Percentiles rank a stretch among this genome's conserved stretches.
Evolutionary conservation across 768 basidiomycete species (phyloP).

Genomic region (Galerina marginata): DNA sequence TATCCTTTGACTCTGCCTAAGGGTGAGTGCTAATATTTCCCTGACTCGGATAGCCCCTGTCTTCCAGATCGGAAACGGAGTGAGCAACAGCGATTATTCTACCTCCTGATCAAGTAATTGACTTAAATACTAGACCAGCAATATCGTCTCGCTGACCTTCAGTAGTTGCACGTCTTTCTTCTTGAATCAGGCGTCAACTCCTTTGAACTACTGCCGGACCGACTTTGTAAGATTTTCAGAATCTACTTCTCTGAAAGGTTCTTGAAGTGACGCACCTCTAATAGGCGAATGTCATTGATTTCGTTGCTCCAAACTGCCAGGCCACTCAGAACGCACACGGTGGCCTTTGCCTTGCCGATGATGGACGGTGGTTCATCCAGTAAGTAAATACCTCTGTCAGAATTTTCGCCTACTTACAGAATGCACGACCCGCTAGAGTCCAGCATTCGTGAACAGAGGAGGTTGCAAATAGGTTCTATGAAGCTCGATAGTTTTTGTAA

Average conservation of each 20-base stretch:
- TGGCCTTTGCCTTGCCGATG: conserved; percentile 21
- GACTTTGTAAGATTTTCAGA: conserved; percentile 43
- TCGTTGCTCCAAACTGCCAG: conserved; percentile 49
- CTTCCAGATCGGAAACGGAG: conserved; percentile 14
- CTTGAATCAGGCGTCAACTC: conserved; percentile 46
- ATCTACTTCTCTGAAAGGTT: background rate
- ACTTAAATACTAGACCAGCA: conserved; percentile 30
- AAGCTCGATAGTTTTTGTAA: too few relatives aligned
- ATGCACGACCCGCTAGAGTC: background rate
- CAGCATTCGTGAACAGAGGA: background rate
- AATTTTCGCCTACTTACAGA: too few relatives aligned
- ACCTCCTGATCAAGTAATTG: too few relatives aligned
- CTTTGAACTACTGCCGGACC: conserved; percentile 47
- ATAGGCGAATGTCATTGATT: conserved; percentile 36
- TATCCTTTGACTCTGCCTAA: background rate
- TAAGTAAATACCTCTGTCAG: conserved; percentile 7
- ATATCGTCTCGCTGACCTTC: conserved; percentile 42
- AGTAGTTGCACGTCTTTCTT: conserved; percentile 50
- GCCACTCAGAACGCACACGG: conserved; percentile 27
- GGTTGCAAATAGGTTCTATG: too few relatives aligned
- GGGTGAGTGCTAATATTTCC: background rate
- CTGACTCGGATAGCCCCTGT: conserved; percentile 4
- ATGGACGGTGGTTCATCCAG: conserved; percentile 26
- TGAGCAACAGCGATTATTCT: background rate
- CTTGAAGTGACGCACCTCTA: conserved; percentile 31